These are phyloP conservation scores for Populus hybrid DNA, from an alignment of 441 rosid genomes.

Conservation along the genomic window DNA sequence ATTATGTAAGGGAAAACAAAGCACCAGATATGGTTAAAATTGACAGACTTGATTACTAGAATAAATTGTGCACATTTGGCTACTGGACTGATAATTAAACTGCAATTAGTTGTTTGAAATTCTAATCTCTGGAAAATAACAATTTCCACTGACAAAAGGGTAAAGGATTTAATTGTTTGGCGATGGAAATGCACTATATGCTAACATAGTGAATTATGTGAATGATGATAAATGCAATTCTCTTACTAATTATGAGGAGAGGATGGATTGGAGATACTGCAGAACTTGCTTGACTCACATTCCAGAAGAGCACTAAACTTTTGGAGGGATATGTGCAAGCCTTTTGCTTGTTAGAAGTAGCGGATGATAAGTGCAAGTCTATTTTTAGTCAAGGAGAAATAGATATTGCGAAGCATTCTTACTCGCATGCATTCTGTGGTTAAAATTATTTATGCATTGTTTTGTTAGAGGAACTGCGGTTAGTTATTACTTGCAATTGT, in stretches of 20 bases:
- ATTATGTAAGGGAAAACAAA: not conserved
- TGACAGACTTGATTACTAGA: not conserved
- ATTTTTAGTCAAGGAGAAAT: not conserved
- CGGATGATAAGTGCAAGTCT: not conserved
- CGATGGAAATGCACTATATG: not conserved
- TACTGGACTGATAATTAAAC: not conserved
- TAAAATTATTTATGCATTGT: not conserved
- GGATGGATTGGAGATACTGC: not conserved
- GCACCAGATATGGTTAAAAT: not conserved
- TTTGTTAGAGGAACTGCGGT: not conserved
- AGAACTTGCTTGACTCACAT: not conserved
- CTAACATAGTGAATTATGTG: not conserved
- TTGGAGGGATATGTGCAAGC: not conserved
- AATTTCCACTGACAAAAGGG: not conserved
- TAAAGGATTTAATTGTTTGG: conserved; percentile 7
- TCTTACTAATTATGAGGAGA: not conserved
- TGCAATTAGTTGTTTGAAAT: conserved; percentile 4
- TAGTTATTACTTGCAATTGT: not conserved
- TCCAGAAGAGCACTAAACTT: not conserved
- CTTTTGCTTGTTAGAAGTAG: not conserved
- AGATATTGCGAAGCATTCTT: not conserved
- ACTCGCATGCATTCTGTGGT: not conserved
- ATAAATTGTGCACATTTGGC: not conserved
- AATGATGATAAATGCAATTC: not conserved
- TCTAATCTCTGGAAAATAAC: not conserved